phyloP scores from a whole-genome alignment of 78 protist species.

The Dictyostelium purpureum region DNA sequence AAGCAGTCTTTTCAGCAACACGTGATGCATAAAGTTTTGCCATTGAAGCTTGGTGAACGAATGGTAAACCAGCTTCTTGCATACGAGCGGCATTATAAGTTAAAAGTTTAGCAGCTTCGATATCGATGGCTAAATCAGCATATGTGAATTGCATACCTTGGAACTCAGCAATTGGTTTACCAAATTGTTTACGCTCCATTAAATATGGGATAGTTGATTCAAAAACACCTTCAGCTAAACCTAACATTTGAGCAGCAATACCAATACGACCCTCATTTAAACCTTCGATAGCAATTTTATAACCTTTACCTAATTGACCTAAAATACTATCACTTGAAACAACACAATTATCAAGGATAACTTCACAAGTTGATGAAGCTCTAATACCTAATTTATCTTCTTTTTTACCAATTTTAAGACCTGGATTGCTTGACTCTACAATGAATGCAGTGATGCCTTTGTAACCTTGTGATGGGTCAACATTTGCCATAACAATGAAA shows the following conservation, averaged over 20 bases:
- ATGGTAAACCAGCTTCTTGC: constrained; percentile 88
- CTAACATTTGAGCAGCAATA: constrained; percentile 96
- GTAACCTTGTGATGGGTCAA: constrained; percentile 80
- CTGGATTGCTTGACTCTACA: constrained; percentile 85
- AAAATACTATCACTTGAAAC: constrained; percentile 82
- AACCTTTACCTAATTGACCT: constrained; percentile 93
- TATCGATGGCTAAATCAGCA: constrained; percentile 88
- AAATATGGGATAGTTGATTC: constrained; percentile 92
- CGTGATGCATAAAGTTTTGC: constrained; percentile 94
- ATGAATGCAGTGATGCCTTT: constrained; percentile 97
- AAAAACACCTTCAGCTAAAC: constrained; percentile 96
- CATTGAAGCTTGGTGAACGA: constrained; percentile 94
- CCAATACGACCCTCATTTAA: constrained; percentile 97
- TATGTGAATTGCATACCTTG: constrained; percentile 90
- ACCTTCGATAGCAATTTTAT: constrained; percentile 95
- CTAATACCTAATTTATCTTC: constrained; percentile 97
- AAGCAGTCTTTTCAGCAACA: constrained; percentile 83
- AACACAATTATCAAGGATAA: constrained; percentile 85
- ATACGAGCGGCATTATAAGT: constrained; percentile 93
- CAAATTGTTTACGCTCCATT: constrained; percentile 91
- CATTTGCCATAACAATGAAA: constrained; percentile 95
- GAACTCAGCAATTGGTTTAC: constrained; percentile 79
- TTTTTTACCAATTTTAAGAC: constrained; percentile 91
- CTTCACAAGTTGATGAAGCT: constrained; percentile 93
- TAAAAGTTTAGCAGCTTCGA: constrained; percentile 92